phyloP scores from a whole-genome alignment of 257 asterid species.

The Nicotiana noctiflora region DNA sequence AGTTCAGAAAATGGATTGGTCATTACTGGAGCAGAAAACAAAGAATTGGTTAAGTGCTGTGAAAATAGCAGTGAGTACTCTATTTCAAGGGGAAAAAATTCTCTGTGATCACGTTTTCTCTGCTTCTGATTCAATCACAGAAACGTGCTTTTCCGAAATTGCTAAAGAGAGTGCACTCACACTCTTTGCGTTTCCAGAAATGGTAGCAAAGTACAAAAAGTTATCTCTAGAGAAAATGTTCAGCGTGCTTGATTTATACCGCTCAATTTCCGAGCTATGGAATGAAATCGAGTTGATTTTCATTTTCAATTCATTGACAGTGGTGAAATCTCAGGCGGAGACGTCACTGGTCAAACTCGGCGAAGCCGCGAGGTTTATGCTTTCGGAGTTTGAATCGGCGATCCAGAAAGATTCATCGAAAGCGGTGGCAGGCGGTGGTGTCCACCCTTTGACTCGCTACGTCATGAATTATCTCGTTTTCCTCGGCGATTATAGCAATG shows the following conservation, averaged over 20 bases:
- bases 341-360: slow-evolving; percentile 56
- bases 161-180: slow-evolving; percentile 43
- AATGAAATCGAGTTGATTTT: slow-evolving; percentile 56
- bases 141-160: slow-evolving; percentile 59
- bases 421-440: slow-evolving; percentile 46
- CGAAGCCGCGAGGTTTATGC: slow-evolving; percentile 55
- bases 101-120: slow-evolving; percentile 66
- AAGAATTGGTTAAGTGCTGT: slow-evolving; percentile 49
- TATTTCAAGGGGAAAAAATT: slow-evolving; percentile 59
- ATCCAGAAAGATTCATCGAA: slow-evolving; percentile 70
- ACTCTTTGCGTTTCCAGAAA: slow-evolving; percentile 46
- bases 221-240: slow-evolving; percentile 74
- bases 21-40: slow-evolving; percentile 38
- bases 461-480: slow-evolving; percentile 78
- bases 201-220: slow-evolving; percentile 47
- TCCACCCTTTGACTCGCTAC: slow-evolving; percentile 85
- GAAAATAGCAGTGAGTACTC: slow-evolving; percentile 42
- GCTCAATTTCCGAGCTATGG: slow-evolving; percentile 59
- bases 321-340: slow-evolving; percentile 47
- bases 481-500: slow-evolving; percentile 64
- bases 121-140: slow-evolving; percentile 45
- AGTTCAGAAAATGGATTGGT: slow-evolving; percentile 76
- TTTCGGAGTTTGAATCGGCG: slow-evolving; percentile 67
- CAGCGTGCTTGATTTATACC: slow-evolving; percentile 63
- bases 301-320: slow-evolving; percentile 37